phyloP scores from a whole-genome alignment of 2,329 filamentous ascomycete species.

The Aspergillus neoniger region DNA sequence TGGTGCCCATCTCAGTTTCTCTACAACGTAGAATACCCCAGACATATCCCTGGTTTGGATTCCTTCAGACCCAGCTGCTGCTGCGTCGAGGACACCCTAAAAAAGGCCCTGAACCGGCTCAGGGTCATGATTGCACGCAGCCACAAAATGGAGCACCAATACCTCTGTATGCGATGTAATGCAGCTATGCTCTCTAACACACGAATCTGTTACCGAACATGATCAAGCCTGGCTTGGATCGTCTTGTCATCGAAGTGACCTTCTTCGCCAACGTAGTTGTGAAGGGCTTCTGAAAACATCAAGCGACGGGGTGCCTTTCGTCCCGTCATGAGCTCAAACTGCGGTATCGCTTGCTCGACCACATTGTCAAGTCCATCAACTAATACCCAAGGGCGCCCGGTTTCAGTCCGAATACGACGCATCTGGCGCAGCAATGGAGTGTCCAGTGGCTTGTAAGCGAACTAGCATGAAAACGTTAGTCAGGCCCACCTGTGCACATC shows the following conservation, averaged over 20 bases:
- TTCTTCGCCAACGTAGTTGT: slow-evolving; percentile 38
- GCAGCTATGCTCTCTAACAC: neutral
- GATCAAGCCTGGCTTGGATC: slow-evolving; percentile 37
- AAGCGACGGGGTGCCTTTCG: slow-evolving; percentile 68
- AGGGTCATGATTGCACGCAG: neutral
- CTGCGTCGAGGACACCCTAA: neutral
- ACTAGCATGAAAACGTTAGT: slow-evolving; percentile 20
- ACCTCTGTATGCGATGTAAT: neutral
- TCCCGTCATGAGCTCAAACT: slow-evolving; percentile 80
- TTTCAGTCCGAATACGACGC: slow-evolving; percentile 60
- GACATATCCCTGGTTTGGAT: neutral
- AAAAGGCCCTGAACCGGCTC: neutral
- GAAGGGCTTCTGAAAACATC: slow-evolving; percentile 67
- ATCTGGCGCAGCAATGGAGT: slow-evolving; percentile 72
- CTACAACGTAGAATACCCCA: neutral
- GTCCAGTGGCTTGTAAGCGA: slow-evolving; percentile 70
- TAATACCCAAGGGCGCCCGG: slow-evolving; percentile 62
- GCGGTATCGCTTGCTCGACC: slow-evolving; percentile 76
- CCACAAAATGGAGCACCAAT: no score
- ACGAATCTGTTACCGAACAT: slow-evolving; percentile 18
- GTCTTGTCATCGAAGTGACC: slow-evolving; percentile 42
- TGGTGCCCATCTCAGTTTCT: neutral
- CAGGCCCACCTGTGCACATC: slow-evolving; percentile 9
- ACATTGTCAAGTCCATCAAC: slow-evolving; percentile 75
- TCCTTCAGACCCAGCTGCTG: neutral